Evolutionary conservation across 2,329 filamentous ascomycete species (phyloP), one percentile per base, ranked within the genome.

Genomic region (Aspergillus sp.): DNA sequence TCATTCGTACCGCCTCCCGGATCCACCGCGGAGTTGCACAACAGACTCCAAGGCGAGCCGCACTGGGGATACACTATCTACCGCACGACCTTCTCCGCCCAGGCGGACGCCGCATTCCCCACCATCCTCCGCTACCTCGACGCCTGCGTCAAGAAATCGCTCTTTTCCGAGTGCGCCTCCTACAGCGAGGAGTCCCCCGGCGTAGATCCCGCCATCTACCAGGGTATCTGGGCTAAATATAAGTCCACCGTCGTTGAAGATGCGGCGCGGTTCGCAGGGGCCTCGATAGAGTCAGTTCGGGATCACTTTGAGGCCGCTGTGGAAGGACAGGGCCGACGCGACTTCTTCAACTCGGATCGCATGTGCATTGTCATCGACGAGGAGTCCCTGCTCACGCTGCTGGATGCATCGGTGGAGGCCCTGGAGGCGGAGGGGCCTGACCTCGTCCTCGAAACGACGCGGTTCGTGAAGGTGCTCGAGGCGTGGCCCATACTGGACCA

Each of bases 1-100:
- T 10, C 9, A 29, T 29, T 29, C 25, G 9, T 3, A 29, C 9
- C 25, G 25, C 25, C 25, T 3, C 25, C 25, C 25, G 25, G 25
- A 29, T 29, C 25, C 9, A 29, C 9, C 9, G 25, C 5, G 25
- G 25, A 29, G 25, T 29, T 29, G 9, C 2, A 29, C 7, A 29
- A 29, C 9, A 29, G 25, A 29, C 20, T 45, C 21, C 9, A 45
- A 45, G 4, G 16, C 42, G 17, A 45, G 16, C 42, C 17, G 19
- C 9, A 54, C 49, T 58, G 53, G 56, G 56, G 51, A 48, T 58
- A 54, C 23, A 45, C 49, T 23, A 56, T 58, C 31, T 58, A 56
- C 49, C 54, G 54, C 29, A 56, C 56, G n/a, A 58, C 50, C 49
- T 58, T 52, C 49, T 50, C 50, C 36, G 21, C 53, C 29, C 45